phyloP scores from a whole-genome alignment of 306 rosid species.

The Ammopiptanthus mongolicus region DNA sequence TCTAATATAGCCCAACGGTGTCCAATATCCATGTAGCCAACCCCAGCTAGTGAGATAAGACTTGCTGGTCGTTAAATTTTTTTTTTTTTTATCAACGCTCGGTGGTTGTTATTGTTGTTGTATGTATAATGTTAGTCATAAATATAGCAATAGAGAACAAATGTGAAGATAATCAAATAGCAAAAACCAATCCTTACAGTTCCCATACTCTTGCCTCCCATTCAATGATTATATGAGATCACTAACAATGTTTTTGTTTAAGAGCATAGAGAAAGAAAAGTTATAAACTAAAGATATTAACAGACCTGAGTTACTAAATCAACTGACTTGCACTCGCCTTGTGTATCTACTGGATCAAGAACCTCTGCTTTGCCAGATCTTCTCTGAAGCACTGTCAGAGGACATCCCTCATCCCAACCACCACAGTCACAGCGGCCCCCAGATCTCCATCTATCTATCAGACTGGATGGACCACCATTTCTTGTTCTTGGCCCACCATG shows the following conservation, averaged over 20 bases:
- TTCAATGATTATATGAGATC: not conserved
- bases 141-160: not conserved
- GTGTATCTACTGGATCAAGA: slow-evolving; percentile 34
- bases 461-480: slow-evolving; percentile 79
- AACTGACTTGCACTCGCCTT: slow-evolving; percentile 59
- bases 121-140: not conserved
- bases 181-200: not conserved
- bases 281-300: not conserved
- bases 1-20: not conserved
- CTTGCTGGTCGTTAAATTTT: not conserved
- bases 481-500: slow-evolving; percentile 86
- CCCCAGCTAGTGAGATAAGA: not conserved
- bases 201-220: not conserved
- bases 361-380: slow-evolving; percentile 34
- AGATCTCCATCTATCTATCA: slow-evolving; percentile 86
- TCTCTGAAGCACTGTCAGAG: slow-evolving; percentile 66
- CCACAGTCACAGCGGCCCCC: slow-evolving; percentile 92
- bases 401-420: slow-evolving; percentile 99
- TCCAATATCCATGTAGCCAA: not conserved
- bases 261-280: not conserved
- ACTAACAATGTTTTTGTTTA: not conserved
- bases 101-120: not conserved
- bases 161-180: not conserved
- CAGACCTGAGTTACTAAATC: slow-evolving; percentile 63
- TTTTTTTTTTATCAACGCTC: too few relatives aligned